These are phyloP conservation scores for Ceratocystis variospora DNA, from an alignment of 2,329 filamentous ascomycete species.

Conservation along the genomic window DNA sequence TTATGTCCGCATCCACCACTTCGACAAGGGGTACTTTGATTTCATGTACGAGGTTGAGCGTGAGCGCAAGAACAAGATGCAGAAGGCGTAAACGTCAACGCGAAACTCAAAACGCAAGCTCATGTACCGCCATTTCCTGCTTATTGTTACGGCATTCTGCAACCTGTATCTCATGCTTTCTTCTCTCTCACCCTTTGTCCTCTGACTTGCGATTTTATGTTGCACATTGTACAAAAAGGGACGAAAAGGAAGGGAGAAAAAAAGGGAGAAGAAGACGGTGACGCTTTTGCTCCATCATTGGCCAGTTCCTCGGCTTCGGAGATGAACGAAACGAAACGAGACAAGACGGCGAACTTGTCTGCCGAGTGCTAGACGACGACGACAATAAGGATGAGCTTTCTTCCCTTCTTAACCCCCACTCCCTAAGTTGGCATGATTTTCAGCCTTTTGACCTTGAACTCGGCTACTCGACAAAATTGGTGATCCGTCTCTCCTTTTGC, in stretches of 20 bases:
- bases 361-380: background rate
- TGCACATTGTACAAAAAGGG: background rate
- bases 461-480: background rate
- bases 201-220: constrained; percentile 11
- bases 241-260: background rate
- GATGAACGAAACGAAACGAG: background rate
- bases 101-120: too few species aligned
- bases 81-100: constrained; percentile 13
- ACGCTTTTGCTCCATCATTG: background rate
- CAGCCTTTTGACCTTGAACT: background rate
- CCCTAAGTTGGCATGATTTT: background rate
- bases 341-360: background rate
- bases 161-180: background rate
- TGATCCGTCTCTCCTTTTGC: background rate
- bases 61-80: constrained; percentile 43
- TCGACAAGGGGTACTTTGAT: constrained; percentile 97
- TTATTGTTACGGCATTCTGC: background rate
- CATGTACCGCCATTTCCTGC: background rate
- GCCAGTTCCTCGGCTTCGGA: background rate
- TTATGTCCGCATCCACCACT: constrained; percentile 95
- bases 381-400: background rate
- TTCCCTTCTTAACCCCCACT: too few species aligned
- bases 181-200: background rate
- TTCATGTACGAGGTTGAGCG: constrained; percentile 98
- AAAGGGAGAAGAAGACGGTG: background rate